Base-by-base conservation (phyloP, 805 yeast species). In the Lachancea mirantina region DNA sequence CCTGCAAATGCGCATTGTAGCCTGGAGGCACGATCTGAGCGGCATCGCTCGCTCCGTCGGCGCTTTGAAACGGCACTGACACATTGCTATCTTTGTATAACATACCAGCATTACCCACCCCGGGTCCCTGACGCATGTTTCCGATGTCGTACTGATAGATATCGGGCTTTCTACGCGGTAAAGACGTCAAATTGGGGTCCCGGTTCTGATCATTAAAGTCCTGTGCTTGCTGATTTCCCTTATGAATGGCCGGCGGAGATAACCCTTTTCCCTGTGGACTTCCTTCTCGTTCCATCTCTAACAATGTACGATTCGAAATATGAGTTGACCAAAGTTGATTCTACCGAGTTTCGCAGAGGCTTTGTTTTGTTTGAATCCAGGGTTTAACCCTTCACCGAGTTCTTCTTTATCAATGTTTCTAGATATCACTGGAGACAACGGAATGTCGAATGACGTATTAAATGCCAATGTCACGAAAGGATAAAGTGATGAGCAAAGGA, bases 91-190 rank as follows among this genome's bases (percentile, higher is more conserved):
- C 43, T 19, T 29, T 38, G 23, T 41, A 41, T 1, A 39, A 22
- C 35, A 35, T 36, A 15, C 35, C 39, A n/a, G n/a, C n/a, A n/a
- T n/a, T n/a, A 6, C 36, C 36, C 6, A 23, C 33, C 18, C 23
- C 19, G 7, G 26, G 30, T 10, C 28, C 32, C 17, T 19, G 23
- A 14, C 28, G 29, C 11, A 22, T 34, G 16, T 26, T 11, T 17
- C 36, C 24, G 28, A 20, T 32, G 19, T 41, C 45, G 26, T 30
- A 39, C 28, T 34, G 38, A 30, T 39, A 39, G 8, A 41, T 34
- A 14, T 39, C 45, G n/a, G 45, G 45, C 15, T 39, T 35, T 24
- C 36, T 41, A 35, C 27, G 35, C 2, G 45, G 45, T 22, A 41
- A 17, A 2, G 45, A 36, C 10, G 45, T 41, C 15, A 41, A 26